phyloP scores from a whole-genome alignment of 2,329 filamentous ascomycete species.

The Lachnellula hyalina region DNA sequence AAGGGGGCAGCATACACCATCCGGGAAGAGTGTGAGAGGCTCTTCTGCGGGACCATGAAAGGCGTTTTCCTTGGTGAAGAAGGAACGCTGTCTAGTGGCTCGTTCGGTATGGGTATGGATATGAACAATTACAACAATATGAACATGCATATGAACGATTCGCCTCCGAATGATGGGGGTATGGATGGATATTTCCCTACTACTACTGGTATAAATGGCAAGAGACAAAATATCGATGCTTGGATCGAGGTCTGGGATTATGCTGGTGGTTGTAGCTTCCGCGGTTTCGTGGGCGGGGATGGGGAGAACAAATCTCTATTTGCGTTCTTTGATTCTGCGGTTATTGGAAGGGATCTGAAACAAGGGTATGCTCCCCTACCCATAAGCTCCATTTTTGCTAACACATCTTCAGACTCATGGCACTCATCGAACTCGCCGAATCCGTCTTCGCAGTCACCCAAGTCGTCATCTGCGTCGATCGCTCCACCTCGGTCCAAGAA shows the following conservation, averaged over 20 bases:
- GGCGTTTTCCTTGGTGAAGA: conserved; percentile 95
- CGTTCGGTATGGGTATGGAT: conserved; percentile 73
- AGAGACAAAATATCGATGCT: conserved; percentile 26
- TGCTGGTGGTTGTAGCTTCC: conserved; percentile 74
- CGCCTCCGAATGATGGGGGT: too few relatives aligned
- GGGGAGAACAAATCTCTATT: conserved; percentile 71
- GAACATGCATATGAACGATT: too few relatives aligned
- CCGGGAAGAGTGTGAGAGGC: conserved; percentile 99
- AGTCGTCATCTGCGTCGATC: conserved; percentile 77
- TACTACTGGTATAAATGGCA: conserved; percentile 14
- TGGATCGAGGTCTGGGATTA: conserved; percentile 56
- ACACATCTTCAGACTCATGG: conserved; percentile 62
- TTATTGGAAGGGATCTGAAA: conserved; percentile 74
- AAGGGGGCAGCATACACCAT: conserved; percentile 94
- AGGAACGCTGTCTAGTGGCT: conserved; percentile 71
- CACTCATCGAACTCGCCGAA: conserved; percentile 82
- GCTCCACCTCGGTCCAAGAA: conserved; percentile 48
- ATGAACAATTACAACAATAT: conserved; percentile 24
- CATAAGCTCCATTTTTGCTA: conserved; percentile 22
- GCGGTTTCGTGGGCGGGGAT: conserved; percentile 74
- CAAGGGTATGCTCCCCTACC: conserved; percentile 57
- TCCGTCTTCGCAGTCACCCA: conserved; percentile 69
- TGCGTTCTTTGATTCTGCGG: conserved; percentile 75
- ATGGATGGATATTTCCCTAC: conserved; percentile 15
- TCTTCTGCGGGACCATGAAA: conserved; percentile 96